Percentiles rank a stretch among this genome's conserved stretches.
phyloP scores from a whole-genome alignment of 495 filamentous ascomycete genomes.

The Neurospora pannonica region DNA sequence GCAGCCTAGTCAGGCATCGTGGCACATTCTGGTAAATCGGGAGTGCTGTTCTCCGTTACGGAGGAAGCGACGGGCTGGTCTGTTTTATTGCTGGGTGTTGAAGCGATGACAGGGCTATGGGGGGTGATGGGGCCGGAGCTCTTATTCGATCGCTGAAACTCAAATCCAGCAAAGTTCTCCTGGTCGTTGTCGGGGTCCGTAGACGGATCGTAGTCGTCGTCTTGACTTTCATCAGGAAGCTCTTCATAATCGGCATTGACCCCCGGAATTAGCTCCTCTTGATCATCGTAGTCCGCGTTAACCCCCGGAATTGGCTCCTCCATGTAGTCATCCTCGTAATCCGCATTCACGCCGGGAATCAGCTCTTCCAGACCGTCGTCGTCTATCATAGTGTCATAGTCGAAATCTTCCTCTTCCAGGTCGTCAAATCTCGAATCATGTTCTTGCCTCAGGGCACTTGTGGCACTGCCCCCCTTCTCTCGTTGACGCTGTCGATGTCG shows the following conservation, averaged over 20 bases:
- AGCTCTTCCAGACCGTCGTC: constrained; percentile 64
- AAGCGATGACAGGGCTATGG: constrained; percentile 32
- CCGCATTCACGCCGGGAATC: constrained; percentile 66
- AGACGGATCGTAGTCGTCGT: constrained; percentile 9
- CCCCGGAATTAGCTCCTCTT: constrained; percentile 69
- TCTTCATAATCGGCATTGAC: constrained; percentile 60
- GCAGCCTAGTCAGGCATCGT: neutral
- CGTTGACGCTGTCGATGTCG: constrained; percentile 66
- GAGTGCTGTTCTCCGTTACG: constrained; percentile 34
- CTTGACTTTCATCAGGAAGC: constrained; percentile 3
- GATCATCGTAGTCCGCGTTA: constrained; percentile 48
- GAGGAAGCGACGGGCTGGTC: constrained; percentile 42
- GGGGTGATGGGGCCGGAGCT: constrained; percentile 39
- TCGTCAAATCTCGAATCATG: constrained; percentile 45
- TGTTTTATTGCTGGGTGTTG: constrained; percentile 44
- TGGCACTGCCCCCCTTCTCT: constrained; percentile 30
- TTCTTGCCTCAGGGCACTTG: neutral
- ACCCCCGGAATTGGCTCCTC: neutral
- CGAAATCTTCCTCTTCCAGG: constrained; percentile 58
- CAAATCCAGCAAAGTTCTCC: constrained; percentile 45
- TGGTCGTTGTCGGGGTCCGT: constrained; percentile 39
- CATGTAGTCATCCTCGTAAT: constrained; percentile 42
- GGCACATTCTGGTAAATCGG: constrained; percentile 8
- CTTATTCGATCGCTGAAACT: constrained; percentile 41
- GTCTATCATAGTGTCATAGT: constrained; percentile 62